Evolutionary conservation across 192 early-diverging fungal genomes (phyloP).

Genomic region (Backusella morwellensis): DNA sequence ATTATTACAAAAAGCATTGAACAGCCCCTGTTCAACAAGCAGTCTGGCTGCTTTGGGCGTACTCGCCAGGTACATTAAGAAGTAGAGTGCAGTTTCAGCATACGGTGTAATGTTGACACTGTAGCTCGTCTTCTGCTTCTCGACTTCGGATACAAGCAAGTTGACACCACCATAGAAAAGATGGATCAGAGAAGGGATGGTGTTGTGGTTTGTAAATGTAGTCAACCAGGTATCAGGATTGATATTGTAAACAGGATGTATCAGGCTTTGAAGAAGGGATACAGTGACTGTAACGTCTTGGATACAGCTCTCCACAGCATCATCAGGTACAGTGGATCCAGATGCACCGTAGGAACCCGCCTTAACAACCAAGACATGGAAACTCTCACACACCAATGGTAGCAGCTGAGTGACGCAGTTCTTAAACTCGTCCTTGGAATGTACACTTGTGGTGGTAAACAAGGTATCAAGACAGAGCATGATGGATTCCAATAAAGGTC

Average conservation of each 20-base stretch:
- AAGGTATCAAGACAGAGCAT: constrained; percentile 38
- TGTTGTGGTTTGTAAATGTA: constrained; percentile 30
- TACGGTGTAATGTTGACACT: constrained; percentile 34
- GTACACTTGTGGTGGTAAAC: neutral
- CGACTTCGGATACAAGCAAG: constrained; percentile 33
- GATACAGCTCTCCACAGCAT: constrained; percentile 32
- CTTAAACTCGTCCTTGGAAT: neutral
- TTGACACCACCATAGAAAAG: constrained; percentile 36
- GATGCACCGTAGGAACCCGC: constrained; percentile 3
- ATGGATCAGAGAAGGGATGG: constrained; percentile 34
- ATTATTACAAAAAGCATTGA: constrained; percentile 45
- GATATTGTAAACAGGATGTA: constrained; percentile 35
- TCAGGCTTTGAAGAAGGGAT: constrained; percentile 40
- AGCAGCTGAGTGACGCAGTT: neutral
- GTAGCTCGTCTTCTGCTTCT: constrained; percentile 15
- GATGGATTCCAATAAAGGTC: constrained; percentile 34
- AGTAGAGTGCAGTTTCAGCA: constrained; percentile 42
- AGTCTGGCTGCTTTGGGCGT: constrained; percentile 35
- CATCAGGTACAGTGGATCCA: constrained; percentile 3
- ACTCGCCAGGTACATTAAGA: constrained; percentile 39
- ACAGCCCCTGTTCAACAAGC: constrained; percentile 35
- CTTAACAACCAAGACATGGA: constrained; percentile 20
- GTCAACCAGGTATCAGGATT: constrained; percentile 38
- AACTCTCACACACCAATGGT: constrained; percentile 14
- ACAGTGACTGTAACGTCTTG: constrained; percentile 40